These are phyloP conservation scores for Lathyrus tuberosus DNA, from an alignment of 306 rosid genomes.

Conservation along the genomic window DNA sequence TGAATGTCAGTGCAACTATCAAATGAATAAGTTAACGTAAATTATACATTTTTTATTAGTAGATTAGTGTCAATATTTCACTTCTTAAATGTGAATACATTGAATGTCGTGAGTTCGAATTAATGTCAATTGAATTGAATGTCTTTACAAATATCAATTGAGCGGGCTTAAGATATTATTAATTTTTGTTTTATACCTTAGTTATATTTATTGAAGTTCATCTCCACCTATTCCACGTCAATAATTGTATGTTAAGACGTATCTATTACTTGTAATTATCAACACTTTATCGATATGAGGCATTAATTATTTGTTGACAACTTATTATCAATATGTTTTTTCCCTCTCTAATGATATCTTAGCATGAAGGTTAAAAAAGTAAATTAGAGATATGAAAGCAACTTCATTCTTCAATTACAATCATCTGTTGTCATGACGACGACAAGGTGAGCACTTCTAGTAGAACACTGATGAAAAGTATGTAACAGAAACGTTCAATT, in stretches of 20 bases:
- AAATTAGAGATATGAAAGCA: conserved; percentile 13
- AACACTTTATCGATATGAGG: conserved; percentile 1
- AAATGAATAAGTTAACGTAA: too few species aligned
- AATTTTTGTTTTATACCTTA: too few species aligned
- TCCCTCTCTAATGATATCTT: neutral
- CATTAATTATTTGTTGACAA: conserved; percentile 31
- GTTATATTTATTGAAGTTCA: too few species aligned
- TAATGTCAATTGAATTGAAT: too few species aligned
- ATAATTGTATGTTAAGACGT: conserved; percentile 27
- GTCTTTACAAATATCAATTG: too few species aligned
- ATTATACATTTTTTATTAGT: too few species aligned
- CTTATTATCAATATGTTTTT: neutral
- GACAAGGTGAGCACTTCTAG: conserved; percentile 23
- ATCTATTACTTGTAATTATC: neutral
- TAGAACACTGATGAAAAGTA: conserved; percentile 3
- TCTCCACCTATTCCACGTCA: too few species aligned
- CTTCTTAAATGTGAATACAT: too few species aligned
- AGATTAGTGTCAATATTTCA: too few species aligned
- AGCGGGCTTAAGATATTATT: too few species aligned
- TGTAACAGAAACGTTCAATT: conserved; percentile 19
- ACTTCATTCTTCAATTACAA: conserved; percentile 2
- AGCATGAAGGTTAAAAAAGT: conserved; percentile 1
- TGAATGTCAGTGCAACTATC: too few species aligned
- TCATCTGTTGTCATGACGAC: neutral
- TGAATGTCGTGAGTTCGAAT: too few species aligned